Evolutionary conservation across 2,329 filamentous ascomycete genomes (phyloP).

Genomic region (Fusarium sp.): DNA sequence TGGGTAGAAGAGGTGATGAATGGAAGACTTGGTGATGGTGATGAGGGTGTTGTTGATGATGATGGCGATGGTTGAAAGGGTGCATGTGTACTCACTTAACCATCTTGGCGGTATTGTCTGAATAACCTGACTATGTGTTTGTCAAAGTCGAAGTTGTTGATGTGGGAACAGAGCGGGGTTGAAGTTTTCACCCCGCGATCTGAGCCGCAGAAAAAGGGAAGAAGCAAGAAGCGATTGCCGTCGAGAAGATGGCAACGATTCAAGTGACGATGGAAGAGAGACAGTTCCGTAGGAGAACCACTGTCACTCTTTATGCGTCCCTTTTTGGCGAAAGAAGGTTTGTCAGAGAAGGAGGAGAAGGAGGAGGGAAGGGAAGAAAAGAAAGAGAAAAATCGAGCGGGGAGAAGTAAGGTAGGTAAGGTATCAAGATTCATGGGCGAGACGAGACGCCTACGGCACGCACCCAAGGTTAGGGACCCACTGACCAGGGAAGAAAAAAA

Average conservation of each 20-base stretch:
- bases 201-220: conserved; percentile 43
- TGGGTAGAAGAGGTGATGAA: conserved; percentile 1
- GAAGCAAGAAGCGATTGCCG: conserved; percentile 47
- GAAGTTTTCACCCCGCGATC: conserved; percentile 57
- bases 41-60: conserved; percentile 10
- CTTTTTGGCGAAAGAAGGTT: conserved; percentile 48
- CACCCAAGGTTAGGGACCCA: conserved; percentile 22
- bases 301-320: conserved; percentile 57
- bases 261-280: conserved; percentile 53
- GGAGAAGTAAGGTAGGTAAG: conserved; percentile 43
- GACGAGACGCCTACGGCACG: conserved; percentile 21
- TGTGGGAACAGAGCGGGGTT: conserved; percentile 59
- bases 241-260: conserved; percentile 44
- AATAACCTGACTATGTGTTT: conserved; percentile 55
- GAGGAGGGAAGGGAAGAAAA: conserved; percentile 34
- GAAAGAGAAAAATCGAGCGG: conserved; percentile 45
- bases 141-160: conserved; percentile 52
- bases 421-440: conserved; percentile 43
- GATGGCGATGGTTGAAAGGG: conserved; percentile 1
- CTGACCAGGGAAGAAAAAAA: conserved; percentile 44
- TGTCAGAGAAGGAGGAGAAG: conserved; percentile 25
- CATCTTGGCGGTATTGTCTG: conserved; percentile 90
- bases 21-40: background rate
- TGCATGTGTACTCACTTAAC: conserved; percentile 85
- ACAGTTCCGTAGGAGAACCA: conserved; percentile 53